These are phyloP conservation scores for Fusarium circinatum DNA, from an alignment of 2,329 filamentous ascomycete genomes.

Conservation along the genomic window DNA sequence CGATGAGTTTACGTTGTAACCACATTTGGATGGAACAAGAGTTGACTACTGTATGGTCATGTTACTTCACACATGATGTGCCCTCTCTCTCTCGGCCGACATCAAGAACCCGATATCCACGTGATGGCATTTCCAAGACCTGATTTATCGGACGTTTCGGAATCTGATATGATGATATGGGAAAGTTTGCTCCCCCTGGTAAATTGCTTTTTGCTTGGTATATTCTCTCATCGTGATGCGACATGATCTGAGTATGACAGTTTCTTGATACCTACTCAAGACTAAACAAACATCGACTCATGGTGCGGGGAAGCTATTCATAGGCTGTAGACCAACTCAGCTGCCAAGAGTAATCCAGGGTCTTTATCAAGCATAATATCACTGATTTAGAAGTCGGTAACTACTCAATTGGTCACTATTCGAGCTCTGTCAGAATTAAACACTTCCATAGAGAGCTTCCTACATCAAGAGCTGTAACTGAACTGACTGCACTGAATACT, in stretches of 20 bases:
- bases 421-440: conserved; percentile 25
- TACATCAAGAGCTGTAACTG: conserved; percentile 10
- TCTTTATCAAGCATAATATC: neutral
- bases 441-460: conserved; percentile 23
- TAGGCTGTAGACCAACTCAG: neutral
- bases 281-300: conserved; percentile 9
- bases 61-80: conserved; percentile 1
- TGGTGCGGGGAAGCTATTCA: conserved; percentile 22
- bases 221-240: conserved; percentile 11
- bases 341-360: neutral
- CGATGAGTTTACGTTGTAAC: neutral
- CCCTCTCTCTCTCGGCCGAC: conserved; percentile 12
- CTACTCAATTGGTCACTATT: neutral
- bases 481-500: neutral
- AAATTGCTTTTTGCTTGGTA: neutral
- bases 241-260: conserved; percentile 38
- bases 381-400: neutral
- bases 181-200: conserved; percentile 22
- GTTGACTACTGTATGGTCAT: neutral
- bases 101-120: conserved; percentile 20
- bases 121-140: conserved; percentile 23
- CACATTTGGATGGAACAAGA: neutral
- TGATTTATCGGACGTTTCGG: conserved; percentile 32
- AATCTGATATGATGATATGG: conserved; percentile 27
- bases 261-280: neutral